phyloP scores from a whole-genome alignment of 164 flowering plant genomes.

The Saururus chinensis region DNA sequence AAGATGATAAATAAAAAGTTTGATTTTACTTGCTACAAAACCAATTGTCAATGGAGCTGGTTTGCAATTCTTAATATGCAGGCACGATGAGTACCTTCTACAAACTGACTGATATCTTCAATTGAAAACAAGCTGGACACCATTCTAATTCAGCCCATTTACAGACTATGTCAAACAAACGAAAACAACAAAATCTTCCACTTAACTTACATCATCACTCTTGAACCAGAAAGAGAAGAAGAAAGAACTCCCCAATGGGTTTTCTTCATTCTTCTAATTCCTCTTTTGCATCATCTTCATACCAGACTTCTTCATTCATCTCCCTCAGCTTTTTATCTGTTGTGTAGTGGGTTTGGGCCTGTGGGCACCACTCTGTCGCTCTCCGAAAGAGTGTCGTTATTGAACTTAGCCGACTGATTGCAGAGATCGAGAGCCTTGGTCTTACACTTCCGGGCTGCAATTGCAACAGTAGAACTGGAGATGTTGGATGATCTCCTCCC shows the following conservation, averaged over 20 bases:
- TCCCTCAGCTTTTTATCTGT: slow-evolving; percentile 12
- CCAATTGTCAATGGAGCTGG: neutral
- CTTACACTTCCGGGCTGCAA: slow-evolving; percentile 6
- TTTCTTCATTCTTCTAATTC: neutral
- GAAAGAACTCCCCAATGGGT: neutral
- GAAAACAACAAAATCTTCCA: neutral
- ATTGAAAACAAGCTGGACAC: neutral
- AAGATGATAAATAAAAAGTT: too few relatives aligned
- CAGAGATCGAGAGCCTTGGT: slow-evolving; percentile 6
- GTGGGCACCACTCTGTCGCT: slow-evolving; percentile 23
- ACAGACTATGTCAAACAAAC: neutral
- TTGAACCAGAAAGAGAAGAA: neutral
- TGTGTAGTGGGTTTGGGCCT: slow-evolving; percentile 29
- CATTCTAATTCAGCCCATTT: neutral
- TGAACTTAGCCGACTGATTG: neutral
- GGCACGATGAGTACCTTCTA: neutral
- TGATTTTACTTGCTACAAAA: neutral
- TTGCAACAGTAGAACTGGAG: neutral
- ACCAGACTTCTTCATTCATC: neutral
- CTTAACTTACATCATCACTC: neutral
- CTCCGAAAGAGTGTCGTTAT: slow-evolving; percentile 9
- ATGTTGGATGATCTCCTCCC: neutral
- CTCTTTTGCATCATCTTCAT: neutral
- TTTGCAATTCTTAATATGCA: neutral
- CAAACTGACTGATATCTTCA: neutral